These are phyloP conservation scores for Geranomyces michiganensis DNA, from an alignment of 192 early-diverging fungal species.

Conservation along the genomic window DNA sequence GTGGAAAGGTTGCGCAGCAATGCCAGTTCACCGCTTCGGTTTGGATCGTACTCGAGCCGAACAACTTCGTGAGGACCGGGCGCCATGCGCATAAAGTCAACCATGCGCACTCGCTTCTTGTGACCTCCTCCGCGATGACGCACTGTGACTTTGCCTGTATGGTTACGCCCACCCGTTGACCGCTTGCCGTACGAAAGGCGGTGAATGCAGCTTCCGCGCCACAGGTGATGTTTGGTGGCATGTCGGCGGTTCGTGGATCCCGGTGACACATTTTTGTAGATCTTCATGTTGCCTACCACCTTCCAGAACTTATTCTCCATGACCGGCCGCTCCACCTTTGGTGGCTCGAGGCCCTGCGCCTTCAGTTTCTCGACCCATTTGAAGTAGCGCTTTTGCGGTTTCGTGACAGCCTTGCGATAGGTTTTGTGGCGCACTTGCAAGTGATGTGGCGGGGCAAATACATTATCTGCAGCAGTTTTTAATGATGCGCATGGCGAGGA, in stretches of 20 bases:
- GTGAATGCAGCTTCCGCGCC: constrained; percentile 82
- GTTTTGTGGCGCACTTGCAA: constrained; percentile 47
- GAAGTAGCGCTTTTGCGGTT: constrained; percentile 38
- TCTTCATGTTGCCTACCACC: constrained; percentile 82
- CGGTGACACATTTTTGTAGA: constrained; percentile 86
- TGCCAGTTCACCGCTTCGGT: constrained; percentile 83
- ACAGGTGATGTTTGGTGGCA: constrained; percentile 82
- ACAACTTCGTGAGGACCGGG: constrained; percentile 79
- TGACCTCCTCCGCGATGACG: constrained; percentile 93
- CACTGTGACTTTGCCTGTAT: constrained; percentile 86
- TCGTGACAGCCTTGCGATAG: constrained; percentile 42
- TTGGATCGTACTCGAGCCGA: constrained; percentile 95
- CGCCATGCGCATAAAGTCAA: constrained; percentile 83
- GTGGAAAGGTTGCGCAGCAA: constrained; percentile 79
- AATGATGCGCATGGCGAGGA: no score
- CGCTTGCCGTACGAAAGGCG: constrained; percentile 82
- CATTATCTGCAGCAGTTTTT: no score
- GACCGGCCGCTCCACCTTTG: constrained; percentile 32
- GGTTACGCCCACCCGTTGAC: constrained; percentile 83
- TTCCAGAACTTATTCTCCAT: constrained; percentile 57
- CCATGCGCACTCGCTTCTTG: constrained; percentile 79
- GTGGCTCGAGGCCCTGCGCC: constrained; percentile 31
- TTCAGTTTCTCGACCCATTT: constrained; percentile 36
- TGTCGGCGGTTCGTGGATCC: constrained; percentile 84
- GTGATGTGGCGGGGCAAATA: not conserved